Conservation (phyloP, 441 rosid species). For the Viola pubescens region DNA sequence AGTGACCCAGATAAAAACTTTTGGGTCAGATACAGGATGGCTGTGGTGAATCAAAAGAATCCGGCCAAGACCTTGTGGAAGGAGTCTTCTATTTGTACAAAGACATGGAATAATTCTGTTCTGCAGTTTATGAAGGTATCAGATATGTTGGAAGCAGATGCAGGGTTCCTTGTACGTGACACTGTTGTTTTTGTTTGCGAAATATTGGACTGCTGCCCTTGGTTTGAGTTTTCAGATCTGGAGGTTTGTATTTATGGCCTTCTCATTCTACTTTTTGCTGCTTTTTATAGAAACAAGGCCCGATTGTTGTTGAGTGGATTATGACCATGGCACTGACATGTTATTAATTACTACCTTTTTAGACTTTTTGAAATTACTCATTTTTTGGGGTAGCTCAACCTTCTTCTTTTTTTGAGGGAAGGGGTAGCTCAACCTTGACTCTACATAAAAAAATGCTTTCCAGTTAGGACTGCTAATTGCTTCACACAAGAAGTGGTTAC, state of each 20-base stretch:
- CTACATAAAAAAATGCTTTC: no score
- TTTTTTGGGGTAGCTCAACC: no score
- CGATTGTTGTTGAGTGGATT: no score
- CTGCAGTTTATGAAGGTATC: slow-evolving; percentile 99
- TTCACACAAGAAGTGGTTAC: no score
- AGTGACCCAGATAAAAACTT: slow-evolving; percentile 94
- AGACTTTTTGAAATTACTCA: no score
- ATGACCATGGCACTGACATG: no score
- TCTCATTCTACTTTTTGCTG: slow-evolving; percentile 5
- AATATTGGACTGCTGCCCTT: slow-evolving; percentile 98
- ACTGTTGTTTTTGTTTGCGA: slow-evolving; percentile 98
- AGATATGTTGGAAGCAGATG: slow-evolving; percentile 98
- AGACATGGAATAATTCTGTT: slow-evolving; percentile 99
- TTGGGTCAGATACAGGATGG: slow-evolving; percentile 99
- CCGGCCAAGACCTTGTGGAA: slow-evolving; percentile 95
- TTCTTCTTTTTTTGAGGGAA: no score
- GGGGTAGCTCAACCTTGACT: no score
- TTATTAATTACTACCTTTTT: no score
- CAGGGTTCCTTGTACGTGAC: slow-evolving; percentile 97
- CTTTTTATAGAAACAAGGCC: background rate
- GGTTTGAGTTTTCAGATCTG: slow-evolving; percentile 98
- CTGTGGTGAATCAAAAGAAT: slow-evolving; percentile 90
- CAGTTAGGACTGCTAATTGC: no score
- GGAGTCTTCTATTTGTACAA: slow-evolving; percentile 98
- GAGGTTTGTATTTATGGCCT: slow-evolving; percentile 57